Evolutionary conservation across 352 stramenopile species (phyloP).

Genomic region (Phytopythium sindhum): DNA sequence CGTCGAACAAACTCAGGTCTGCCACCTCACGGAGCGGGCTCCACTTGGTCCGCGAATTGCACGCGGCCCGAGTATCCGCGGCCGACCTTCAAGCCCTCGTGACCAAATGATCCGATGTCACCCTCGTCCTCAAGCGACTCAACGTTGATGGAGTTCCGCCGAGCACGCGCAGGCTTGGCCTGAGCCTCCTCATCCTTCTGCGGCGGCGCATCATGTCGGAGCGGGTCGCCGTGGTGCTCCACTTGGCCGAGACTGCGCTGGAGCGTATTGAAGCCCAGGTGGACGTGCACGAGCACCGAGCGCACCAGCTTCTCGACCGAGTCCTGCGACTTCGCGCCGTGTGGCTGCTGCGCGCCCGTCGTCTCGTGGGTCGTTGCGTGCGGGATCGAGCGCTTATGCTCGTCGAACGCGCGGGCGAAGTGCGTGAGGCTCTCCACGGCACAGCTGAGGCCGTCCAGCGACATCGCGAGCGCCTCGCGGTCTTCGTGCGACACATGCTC

Average conservation of each 20-base stretch:
- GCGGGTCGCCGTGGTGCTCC: neutral
- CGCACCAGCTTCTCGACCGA: slow-evolving; percentile 3
- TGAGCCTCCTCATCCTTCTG: neutral
- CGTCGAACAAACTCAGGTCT: neutral
- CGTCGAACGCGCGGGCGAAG: neutral
- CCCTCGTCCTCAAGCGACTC: neutral
- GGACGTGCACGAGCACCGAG: neutral
- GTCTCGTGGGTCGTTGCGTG: neutral
- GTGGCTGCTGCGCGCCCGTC: neutral
- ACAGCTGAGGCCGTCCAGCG: neutral
- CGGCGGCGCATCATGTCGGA: neutral
- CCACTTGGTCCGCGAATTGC: neutral
- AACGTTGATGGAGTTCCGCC: neutral
- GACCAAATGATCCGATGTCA: neutral
- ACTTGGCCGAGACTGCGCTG: slow-evolving; percentile 1
- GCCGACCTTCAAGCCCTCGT: neutral
- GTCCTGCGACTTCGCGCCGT: neutral
- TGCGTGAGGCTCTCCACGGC: slow-evolving; percentile 6
- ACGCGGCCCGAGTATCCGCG: neutral
- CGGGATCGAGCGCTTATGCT: neutral
- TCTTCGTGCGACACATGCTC: slow-evolving; percentile 4
- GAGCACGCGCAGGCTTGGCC: neutral
- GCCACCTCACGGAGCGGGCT: neutral
- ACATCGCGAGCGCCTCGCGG: slow-evolving; percentile 7
- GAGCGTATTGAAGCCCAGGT: slow-evolving; percentile 4